Conservation (phyloP, 257 asterid species). For the Solanum sitiens region DNA sequence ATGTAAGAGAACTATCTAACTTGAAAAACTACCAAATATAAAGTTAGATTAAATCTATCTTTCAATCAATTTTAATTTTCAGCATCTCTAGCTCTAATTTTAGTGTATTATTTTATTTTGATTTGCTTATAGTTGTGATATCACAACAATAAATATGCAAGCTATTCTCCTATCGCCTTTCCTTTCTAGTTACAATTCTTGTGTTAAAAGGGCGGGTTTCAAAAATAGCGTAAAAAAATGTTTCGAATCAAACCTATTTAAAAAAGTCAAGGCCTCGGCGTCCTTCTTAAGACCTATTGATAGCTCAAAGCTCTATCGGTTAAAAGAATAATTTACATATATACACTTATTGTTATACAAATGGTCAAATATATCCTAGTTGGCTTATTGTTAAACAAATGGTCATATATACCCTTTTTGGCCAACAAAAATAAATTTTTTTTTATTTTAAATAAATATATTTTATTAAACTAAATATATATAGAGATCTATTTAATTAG, state of each 20-base stretch:
- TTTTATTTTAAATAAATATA: no score
- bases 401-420: background rate
- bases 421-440: background rate
- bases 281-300: background rate
- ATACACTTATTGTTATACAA: no score
- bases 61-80: background rate
- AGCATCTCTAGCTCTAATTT: no score
- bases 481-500: no score
- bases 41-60: background rate
- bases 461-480: no score
- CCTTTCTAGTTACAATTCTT: background rate
- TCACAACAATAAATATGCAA: background rate
- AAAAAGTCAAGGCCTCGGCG: background rate
- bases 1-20: background rate
- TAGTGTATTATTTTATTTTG: no score
- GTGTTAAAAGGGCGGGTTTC: background rate
- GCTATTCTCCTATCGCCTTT: background rate
- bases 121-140: background rate
- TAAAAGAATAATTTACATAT: no score
- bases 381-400: background rate
- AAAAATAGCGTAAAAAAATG: no score
- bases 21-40: background rate
- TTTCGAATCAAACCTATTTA: accelerated
- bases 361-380: no score
- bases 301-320: background rate